phyloP scores from a whole-genome alignment of 495 filamentous ascomycete genomes.

The Penicillium diatomitis region DNA sequence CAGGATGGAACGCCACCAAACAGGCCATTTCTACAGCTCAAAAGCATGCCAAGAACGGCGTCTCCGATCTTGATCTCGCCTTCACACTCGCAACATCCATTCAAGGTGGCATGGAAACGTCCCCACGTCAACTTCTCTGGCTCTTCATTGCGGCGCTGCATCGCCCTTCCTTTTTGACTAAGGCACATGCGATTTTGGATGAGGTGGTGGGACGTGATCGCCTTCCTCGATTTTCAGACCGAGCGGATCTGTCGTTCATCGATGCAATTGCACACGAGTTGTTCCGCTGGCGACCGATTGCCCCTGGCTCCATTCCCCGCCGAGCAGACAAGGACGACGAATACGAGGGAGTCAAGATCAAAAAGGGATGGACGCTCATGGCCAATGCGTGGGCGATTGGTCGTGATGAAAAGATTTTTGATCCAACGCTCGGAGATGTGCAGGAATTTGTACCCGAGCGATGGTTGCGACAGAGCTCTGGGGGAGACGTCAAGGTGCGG shows the following conservation, averaged over 20 bases:
- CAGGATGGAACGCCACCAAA: slow-evolving; percentile 23
- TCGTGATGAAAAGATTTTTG: slow-evolving; percentile 16
- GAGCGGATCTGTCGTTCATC: slow-evolving; percentile 18
- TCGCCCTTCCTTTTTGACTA: slow-evolving; percentile 7
- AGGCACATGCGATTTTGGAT: slow-evolving; percentile 26
- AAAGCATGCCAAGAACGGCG: slow-evolving; percentile 4
- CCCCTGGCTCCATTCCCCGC: slow-evolving; percentile 35
- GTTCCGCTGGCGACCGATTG: slow-evolving; percentile 29
- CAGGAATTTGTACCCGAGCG: slow-evolving; percentile 19
- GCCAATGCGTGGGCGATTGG: slow-evolving; percentile 44
- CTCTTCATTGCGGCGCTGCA: slow-evolving; percentile 20
- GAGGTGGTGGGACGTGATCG: slow-evolving; percentile 22
- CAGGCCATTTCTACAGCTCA: slow-evolving; percentile 16
- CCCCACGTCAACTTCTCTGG: slow-evolving; percentile 22
- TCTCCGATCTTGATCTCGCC: slow-evolving; percentile 20
- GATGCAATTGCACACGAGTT: slow-evolving; percentile 24
- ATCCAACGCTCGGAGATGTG: slow-evolving; percentile 10
- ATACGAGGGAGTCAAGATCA: slow-evolving; percentile 41
- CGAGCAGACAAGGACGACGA: slow-evolving; percentile 42
- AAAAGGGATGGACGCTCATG: slow-evolving; percentile 41
- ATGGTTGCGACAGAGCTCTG: slow-evolving; percentile 9
- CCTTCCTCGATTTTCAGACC: slow-evolving; percentile 21
- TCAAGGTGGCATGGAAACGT: slow-evolving; percentile 25
- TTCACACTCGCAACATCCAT: slow-evolving; percentile 22
- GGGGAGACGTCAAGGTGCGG: slow-evolving; percentile 6